These are phyloP conservation scores for Hypoxylon crocopeplum DNA, from an alignment of 495 filamentous ascomycete species.

Conservation along the genomic window DNA sequence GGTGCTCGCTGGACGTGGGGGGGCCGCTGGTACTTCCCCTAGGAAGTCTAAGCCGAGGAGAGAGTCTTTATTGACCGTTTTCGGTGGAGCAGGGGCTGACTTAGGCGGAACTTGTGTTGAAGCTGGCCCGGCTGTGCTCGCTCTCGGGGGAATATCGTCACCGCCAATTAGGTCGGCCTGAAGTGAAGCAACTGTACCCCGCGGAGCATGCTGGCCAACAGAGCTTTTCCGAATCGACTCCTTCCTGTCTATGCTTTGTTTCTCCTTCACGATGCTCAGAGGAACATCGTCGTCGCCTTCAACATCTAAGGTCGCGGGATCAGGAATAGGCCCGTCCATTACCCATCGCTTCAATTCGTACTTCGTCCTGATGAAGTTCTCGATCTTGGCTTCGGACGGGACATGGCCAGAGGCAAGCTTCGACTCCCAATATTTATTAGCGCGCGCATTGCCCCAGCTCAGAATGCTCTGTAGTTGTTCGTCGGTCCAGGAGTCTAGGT, in stretches of 20 bases:
- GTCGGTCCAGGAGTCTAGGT: conserved; percentile 97
- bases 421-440: conserved; percentile 99
- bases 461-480: conserved; percentile 93
- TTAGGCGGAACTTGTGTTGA: conserved; percentile 72
- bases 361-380: conserved; percentile 98
- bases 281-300: conserved; percentile 85
- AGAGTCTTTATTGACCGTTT: conserved; percentile 72
- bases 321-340: conserved; percentile 94
- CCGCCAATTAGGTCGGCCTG: conserved; percentile 59
- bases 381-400: conserved; percentile 98
- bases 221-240: conserved; percentile 53
- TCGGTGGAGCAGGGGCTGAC: conserved; percentile 65
- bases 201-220: conserved; percentile 43
- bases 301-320: conserved; percentile 83
- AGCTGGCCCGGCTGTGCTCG: conserved; percentile 68
- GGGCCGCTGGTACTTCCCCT: conserved; percentile 68
- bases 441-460: conserved; percentile 91
- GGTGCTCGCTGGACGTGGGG: conserved; percentile 76
- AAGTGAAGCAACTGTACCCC: conserved; percentile 42
- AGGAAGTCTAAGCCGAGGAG: conserved; percentile 94
- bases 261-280: conserved; percentile 63
- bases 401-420: conserved; percentile 90
- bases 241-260: conserved; percentile 58
- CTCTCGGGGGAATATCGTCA: conserved; percentile 53
- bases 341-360: conserved; percentile 98